Evolutionary conservation across 768 basidiomycete species (phyloP), one percentile per base, ranked within the genome.

Genomic region (Lactarius psammicola): DNA sequence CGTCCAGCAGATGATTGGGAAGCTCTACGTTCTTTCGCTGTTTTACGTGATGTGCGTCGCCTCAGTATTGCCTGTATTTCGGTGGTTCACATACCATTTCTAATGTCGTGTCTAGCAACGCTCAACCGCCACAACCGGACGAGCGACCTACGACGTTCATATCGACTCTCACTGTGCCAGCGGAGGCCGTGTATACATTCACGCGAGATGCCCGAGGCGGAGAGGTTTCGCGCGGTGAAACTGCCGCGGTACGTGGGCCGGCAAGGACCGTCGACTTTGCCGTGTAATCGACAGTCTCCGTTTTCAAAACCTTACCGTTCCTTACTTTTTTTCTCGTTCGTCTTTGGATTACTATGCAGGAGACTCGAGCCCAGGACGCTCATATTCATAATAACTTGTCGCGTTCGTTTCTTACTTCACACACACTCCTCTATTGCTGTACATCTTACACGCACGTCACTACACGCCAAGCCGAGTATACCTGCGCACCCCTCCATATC

Each of bases 1-100:
- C 10, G 1, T 66, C 28, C 60, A 62, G 13, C 59, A 26, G 23
- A n/a, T 58, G 56, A 20, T 58, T 2, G 65, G 65, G 26, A 66
- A 66, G 65, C 65, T 66, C 60, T 66, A 66, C 20, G 60, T 62
- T 23, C 60, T 66, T 26, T 66, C 65, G 4, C 56, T 66, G 36
- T 62, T 58, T 44, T 62, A 62, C 38, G 58, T 62, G 5, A 57
- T 62, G 65, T 66, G 38, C 34, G 65, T n/a, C 13, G 18, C 7
- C 10, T n/a, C 17, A 6, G 13, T 20, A 7, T 40, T 7, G 6
- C 51, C 33, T 13, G 17, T 11, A 49, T 38, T 55, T 56, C n/a
- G n/a, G 20, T 18, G 10, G 18, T 10, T 28, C 13, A 20, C 38
- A 11, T 38, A 11, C 40, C 26, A 20, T n/a, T 46, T 56, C 59